Conservation (phyloP, 2,329 filamentous ascomycete genomes). For the Botrytis pseudocinerea region DNA sequence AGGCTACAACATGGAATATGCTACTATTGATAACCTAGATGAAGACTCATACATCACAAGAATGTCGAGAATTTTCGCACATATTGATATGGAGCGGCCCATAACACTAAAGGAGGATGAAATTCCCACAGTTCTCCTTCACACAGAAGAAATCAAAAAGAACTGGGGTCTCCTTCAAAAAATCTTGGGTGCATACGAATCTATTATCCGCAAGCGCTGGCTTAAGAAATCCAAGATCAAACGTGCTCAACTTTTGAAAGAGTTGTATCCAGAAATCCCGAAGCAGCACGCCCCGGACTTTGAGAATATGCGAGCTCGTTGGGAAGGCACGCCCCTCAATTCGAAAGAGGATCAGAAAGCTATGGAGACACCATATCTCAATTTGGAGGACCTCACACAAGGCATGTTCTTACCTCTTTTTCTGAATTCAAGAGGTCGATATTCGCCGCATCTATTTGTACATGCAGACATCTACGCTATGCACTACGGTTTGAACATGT, state of each 20-base stretch:
- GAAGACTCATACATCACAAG: too few relatives aligned
- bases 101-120: neutral
- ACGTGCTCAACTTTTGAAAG: neutral
- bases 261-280: neutral
- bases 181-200: neutral
- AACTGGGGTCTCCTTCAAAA: neutral
- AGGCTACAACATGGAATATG: neutral
- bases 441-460: neutral
- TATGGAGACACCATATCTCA: neutral
- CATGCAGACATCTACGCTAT: constrained; percentile 4
- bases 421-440: neutral
- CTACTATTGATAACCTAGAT: accelerated
- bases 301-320: neutral
- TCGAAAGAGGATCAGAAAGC: neutral
- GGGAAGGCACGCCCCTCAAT: neutral
- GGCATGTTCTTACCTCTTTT: constrained; percentile 1
- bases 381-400: neutral
- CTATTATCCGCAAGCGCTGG: neutral
- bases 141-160: neutral
- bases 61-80: neutral
- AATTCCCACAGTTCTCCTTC: neutral
- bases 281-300: neutral
- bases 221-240: neutral
- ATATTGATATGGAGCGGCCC: neutral
- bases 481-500: neutral